These are phyloP conservation scores for Talaromyces marneffei DNA, from an alignment of 2,329 filamentous ascomycete species.

Conservation along the genomic window DNA sequence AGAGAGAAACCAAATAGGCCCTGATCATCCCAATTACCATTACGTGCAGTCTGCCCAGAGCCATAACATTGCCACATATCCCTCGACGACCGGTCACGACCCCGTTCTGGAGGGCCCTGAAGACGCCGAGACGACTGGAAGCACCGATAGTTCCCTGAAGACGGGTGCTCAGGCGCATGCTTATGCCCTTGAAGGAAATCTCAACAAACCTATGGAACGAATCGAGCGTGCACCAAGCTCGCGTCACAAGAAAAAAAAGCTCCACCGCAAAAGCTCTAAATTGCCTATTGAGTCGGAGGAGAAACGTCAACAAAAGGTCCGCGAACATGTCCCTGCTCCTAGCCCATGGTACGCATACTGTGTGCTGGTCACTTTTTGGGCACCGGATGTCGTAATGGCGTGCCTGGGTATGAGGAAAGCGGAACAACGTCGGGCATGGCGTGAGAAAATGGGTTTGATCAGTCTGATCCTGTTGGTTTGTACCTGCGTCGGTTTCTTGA, in stretches of 20 bases:
- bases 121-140: constrained; percentile 45
- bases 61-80: constrained; percentile 81
- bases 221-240: constrained; percentile 29
- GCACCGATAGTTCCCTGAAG: constrained; percentile 58
- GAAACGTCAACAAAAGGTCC: constrained; percentile 52
- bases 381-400: constrained; percentile 72
- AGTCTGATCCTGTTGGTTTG: constrained; percentile 88
- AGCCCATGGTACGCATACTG: constrained; percentile 96
- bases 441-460: constrained; percentile 95
- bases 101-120: constrained; percentile 69
- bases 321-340: constrained; percentile 65
- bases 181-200: constrained; percentile 29
- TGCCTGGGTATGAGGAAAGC: constrained; percentile 82
- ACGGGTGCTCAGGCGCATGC: constrained; percentile 34
- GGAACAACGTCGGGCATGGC: constrained; percentile 86
- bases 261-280: constrained; percentile 56
- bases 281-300: constrained; percentile 51
- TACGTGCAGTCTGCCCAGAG: constrained; percentile 92
- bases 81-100: constrained; percentile 89
- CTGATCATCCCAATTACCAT: constrained; percentile 88
- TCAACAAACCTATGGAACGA: constrained; percentile 39
- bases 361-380: constrained; percentile 90
- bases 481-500: constrained; percentile 85
- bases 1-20: constrained; percentile 78
- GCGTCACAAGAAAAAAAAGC: constrained; percentile 51